Evolutionary conservation across 495 filamentous ascomycete genomes (phyloP).

Genomic region (Lepidopterella palustris): DNA sequence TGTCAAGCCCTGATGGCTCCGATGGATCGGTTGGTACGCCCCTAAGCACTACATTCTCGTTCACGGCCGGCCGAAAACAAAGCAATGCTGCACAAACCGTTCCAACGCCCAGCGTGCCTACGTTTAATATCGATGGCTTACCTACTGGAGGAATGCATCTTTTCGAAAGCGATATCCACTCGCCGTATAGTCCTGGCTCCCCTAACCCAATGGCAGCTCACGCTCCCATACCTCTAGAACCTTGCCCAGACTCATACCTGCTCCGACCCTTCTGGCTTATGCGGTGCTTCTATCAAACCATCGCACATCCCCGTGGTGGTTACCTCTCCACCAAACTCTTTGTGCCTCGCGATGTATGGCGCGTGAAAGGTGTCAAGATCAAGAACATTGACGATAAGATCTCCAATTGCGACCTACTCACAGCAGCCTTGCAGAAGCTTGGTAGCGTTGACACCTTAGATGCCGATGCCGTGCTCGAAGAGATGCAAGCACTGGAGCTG

Average conservation of each 20-base stretch:
- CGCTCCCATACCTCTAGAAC: constrained; percentile 72
- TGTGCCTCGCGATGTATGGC: constrained; percentile 87
- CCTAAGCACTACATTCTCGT: constrained; percentile 58
- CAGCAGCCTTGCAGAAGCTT: constrained; percentile 80
- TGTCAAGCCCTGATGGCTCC: constrained; percentile 60
- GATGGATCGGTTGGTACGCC: constrained; percentile 71
- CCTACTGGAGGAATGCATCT: constrained; percentile 66
- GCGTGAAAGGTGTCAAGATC: constrained; percentile 86
- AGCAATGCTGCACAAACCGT: constrained; percentile 48
- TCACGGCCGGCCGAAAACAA: constrained; percentile 34
- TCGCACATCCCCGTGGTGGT: constrained; percentile 83
- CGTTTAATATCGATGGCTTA: constrained; percentile 49
- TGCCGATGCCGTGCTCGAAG: constrained; percentile 83
- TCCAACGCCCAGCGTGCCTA: constrained; percentile 59
- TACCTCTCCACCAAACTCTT: constrained; percentile 89
- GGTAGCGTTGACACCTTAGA: constrained; percentile 78
- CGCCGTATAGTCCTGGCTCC: constrained; percentile 51
- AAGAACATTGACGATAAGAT: constrained; percentile 91
- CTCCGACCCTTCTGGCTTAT: constrained; percentile 95
- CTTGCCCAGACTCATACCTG: constrained; percentile 80
- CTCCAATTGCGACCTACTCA: constrained; percentile 84
- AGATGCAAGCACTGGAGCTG: constrained; percentile 88
- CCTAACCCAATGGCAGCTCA: constrained; percentile 54
- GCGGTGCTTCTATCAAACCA: constrained; percentile 84
- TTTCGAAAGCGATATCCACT: constrained; percentile 80